Conservation (phyloP, 805 yeast species). For the Torulaspora quercuum region DNA sequence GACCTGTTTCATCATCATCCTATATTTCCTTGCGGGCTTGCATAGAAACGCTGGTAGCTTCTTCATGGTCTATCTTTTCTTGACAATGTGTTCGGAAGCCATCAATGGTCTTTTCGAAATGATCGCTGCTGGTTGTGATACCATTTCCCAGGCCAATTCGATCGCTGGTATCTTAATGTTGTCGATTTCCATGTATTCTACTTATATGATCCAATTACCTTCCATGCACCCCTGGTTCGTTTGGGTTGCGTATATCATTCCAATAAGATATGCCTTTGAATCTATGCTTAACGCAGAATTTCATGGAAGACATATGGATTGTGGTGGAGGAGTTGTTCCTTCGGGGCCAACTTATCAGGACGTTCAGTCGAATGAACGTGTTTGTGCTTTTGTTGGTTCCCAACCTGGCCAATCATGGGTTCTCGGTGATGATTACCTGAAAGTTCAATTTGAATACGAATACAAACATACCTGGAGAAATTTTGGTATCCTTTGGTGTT, state of each 20-base stretch:
- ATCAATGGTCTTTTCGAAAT: slow-evolving; percentile 45
- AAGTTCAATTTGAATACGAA: slow-evolving; percentile 46
- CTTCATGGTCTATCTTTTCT: slow-evolving; percentile 48
- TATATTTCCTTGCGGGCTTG: slow-evolving; percentile 57
- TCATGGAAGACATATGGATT: slow-evolving; percentile 39
- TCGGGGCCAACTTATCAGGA: slow-evolving; percentile 50
- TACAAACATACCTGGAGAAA: slow-evolving; percentile 75
- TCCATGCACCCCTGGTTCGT: slow-evolving; percentile 64
- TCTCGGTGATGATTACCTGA: slow-evolving; percentile 57
- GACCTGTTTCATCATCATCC: slow-evolving; percentile 45
- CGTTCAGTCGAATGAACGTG: slow-evolving; percentile 36
- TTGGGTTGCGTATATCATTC: slow-evolving; percentile 55
- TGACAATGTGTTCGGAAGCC: slow-evolving; percentile 25
- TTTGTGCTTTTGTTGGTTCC: slow-evolving; percentile 64
- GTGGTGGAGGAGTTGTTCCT: slow-evolving; percentile 46
- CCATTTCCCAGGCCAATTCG: slow-evolving; percentile 53
- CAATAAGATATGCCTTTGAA: slow-evolving; percentile 55
- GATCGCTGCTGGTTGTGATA: slow-evolving; percentile 48
- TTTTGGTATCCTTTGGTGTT: slow-evolving; percentile 62
- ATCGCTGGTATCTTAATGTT: slow-evolving; percentile 52
- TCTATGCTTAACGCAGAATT: slow-evolving; percentile 62
- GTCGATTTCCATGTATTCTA: slow-evolving; percentile 52
- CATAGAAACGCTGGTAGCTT: slow-evolving; percentile 50
- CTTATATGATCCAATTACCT: slow-evolving; percentile 57
- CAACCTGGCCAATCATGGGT: slow-evolving; percentile 51